phyloP scores from a whole-genome alignment of 805 yeast species.

The Ogataea haglerorum region DNA sequence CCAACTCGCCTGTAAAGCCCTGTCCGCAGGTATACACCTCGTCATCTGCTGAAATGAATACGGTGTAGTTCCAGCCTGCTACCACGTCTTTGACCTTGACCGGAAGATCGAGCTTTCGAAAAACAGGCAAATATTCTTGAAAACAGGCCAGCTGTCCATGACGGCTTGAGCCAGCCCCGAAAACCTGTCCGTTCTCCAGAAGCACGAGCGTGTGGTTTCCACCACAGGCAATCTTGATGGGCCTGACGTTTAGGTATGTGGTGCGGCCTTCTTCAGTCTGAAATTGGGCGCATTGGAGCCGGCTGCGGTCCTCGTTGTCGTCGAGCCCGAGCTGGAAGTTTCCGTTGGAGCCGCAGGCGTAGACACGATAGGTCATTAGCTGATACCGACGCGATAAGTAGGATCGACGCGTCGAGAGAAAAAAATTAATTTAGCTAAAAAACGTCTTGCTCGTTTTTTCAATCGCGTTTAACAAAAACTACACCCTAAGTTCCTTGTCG shows the following conservation, averaged over 20 bases:
- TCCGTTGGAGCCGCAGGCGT: conserved; percentile 85
- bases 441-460: conserved; percentile 5
- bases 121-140: conserved; percentile 5
- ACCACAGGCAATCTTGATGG: conserved; percentile 60
- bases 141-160: conserved; percentile 18
- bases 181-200: conserved; percentile 49
- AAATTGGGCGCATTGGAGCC: conserved; percentile 21
- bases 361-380: conserved; percentile 29
- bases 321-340: conserved; percentile 66
- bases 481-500: not conserved
- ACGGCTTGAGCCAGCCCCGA: conserved; percentile 46
- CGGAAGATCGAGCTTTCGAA: conserved; percentile 8
- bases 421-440: conserved; percentile 1
- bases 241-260: conserved; percentile 13
- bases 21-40: conserved; percentile 53
- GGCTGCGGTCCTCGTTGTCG: conserved; percentile 46
- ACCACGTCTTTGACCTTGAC: conserved; percentile 44
- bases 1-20: conserved; percentile 77
- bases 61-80: conserved; percentile 80
- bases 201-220: conserved; percentile 82
- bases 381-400: not conserved
- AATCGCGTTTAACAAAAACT: conserved; percentile 8
- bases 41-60: conserved; percentile 42
- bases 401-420: conserved; percentile 13
- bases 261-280: not conserved